These are phyloP conservation scores for Sugiyamaella japonica DNA, from an alignment of 1,139 yeast genomes.

Conservation along the genomic window DNA sequence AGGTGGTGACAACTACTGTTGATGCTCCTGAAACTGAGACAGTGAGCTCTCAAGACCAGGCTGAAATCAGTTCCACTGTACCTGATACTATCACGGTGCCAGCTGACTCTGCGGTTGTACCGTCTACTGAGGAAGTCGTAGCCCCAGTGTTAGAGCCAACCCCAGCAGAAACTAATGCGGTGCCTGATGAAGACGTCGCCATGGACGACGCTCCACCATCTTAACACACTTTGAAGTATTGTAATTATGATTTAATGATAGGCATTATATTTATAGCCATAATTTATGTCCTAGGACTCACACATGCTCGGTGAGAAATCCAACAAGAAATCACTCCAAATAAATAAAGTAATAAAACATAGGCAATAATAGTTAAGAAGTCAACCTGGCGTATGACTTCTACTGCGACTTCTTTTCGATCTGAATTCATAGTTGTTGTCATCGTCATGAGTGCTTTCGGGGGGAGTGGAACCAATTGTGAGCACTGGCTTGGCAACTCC, in stretches of 20 bases:
- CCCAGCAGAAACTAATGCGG: background rate
- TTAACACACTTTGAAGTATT: background rate
- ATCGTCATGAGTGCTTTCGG: slow-evolving; percentile 1
- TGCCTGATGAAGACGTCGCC: slow-evolving; percentile 25
- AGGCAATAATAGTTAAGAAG: background rate
- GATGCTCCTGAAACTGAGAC: slow-evolving; percentile 8
- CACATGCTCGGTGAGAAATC: background rate
- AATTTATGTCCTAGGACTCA: background rate
- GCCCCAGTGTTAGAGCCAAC: slow-evolving; percentile 1
- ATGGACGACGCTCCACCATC: slow-evolving; percentile 28
- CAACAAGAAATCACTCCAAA: background rate
- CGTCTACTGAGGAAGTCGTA: slow-evolving; percentile 5
- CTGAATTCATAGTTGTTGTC: slow-evolving; percentile 7
- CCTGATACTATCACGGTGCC: slow-evolving; percentile 8
- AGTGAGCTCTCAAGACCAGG: background rate
- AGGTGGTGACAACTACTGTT: background rate
- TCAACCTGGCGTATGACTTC: slow-evolving; percentile 10
- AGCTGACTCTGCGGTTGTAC: slow-evolving; percentile 5
- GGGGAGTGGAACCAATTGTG: slow-evolving; percentile 2
- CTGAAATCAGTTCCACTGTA: background rate
- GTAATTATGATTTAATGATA: slow-evolving; percentile 14
- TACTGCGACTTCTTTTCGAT: slow-evolving; percentile 4
- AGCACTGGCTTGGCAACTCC: slow-evolving; percentile 2
- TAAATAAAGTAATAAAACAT: background rate
- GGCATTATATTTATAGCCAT: background rate